Conservation (phyloP, 306 rosid genomes). For the Cucurbita ficifolia region DNA sequence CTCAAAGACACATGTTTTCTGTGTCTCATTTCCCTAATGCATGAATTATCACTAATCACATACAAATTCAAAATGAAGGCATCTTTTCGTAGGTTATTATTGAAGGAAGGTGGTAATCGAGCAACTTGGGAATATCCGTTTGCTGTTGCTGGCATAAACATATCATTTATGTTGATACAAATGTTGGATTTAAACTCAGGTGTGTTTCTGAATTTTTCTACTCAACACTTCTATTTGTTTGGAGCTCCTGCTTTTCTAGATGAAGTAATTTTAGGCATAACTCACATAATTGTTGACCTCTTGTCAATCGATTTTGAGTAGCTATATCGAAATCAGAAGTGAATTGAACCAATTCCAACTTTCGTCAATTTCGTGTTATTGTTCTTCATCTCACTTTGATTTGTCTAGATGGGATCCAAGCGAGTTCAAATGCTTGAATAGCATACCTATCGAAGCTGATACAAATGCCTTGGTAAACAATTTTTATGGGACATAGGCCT, state of each 20-base stretch:
- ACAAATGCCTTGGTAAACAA: too few relatives aligned
- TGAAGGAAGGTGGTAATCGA: slow-evolving; percentile 65
- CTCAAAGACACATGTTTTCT: background rate
- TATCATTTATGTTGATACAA: slow-evolving; percentile 77
- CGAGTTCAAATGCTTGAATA: too few relatives aligned
- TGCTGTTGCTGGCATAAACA: slow-evolving; percentile 88
- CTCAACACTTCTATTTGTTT: background rate
- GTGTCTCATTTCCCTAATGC: slow-evolving; percentile 13
- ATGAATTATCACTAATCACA: slow-evolving; percentile 37
- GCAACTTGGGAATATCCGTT: slow-evolving; percentile 98
- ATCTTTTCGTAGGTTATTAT: slow-evolving; percentile 75
- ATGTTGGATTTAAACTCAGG: slow-evolving; percentile 80
- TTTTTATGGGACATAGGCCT: too few relatives aligned
- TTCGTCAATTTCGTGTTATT: too few relatives aligned
- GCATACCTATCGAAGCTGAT: too few relatives aligned
- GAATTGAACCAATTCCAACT: too few relatives aligned
- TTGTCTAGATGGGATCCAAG: too few relatives aligned
- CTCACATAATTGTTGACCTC: too few relatives aligned
- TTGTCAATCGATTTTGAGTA: too few relatives aligned
- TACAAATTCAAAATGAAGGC: slow-evolving; percentile 74
- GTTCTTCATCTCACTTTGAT: too few relatives aligned
- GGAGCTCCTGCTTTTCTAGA: background rate
- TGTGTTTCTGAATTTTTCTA: slow-evolving; percentile 11
- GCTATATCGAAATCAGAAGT: too few relatives aligned
- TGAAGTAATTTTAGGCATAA: background rate